Conservation (phyloP, 257 asterid species). For the Solanum pimpinellifolium region DNA sequence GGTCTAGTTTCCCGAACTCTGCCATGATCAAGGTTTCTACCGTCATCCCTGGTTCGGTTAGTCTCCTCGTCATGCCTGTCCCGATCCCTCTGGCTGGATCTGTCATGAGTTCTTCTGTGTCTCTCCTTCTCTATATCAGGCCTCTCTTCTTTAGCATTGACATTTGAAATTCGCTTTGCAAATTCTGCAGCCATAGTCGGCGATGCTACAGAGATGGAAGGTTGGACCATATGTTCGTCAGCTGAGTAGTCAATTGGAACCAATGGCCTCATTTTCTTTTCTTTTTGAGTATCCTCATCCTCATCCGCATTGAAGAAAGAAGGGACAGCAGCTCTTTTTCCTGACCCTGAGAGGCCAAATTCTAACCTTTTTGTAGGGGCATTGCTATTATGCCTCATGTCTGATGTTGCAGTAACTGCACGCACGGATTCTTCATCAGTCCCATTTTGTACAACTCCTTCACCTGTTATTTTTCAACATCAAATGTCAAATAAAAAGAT, state of each 20-base stretch:
- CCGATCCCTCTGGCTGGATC: constrained; percentile 67
- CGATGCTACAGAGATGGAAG: constrained; percentile 44
- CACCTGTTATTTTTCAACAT: constrained; percentile 31
- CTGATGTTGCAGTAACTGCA: constrained; percentile 31
- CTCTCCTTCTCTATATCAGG: constrained; percentile 56
- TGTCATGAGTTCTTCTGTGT: constrained; percentile 61
- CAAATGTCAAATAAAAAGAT: constrained; percentile 1
- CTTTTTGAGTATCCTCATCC: constrained; percentile 90
- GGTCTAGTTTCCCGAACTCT: constrained; percentile 24
- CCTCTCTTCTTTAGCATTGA: constrained; percentile 57
- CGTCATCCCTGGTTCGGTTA: constrained; percentile 39
- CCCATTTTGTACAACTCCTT: constrained; percentile 44
- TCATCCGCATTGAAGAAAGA: constrained; percentile 85
- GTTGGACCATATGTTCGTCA: constrained; percentile 54
- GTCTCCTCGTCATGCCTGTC: constrained; percentile 53
- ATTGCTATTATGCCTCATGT: constrained; percentile 41
- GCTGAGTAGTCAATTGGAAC: constrained; percentile 95
- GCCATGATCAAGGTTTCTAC: constrained; percentile 52
- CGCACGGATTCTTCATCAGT: constrained; percentile 30
- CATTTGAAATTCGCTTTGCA: constrained; percentile 53
- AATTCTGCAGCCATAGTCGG: constrained; percentile 57
- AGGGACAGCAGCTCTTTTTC: constrained; percentile 85
- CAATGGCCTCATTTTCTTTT: constrained; percentile 95
- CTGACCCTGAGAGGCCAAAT: constrained; percentile 80
- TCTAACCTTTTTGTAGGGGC: constrained; percentile 73